Evolutionary conservation across 106 monocot species (phyloP).

Genomic region (Iris macrosiphon): DNA sequence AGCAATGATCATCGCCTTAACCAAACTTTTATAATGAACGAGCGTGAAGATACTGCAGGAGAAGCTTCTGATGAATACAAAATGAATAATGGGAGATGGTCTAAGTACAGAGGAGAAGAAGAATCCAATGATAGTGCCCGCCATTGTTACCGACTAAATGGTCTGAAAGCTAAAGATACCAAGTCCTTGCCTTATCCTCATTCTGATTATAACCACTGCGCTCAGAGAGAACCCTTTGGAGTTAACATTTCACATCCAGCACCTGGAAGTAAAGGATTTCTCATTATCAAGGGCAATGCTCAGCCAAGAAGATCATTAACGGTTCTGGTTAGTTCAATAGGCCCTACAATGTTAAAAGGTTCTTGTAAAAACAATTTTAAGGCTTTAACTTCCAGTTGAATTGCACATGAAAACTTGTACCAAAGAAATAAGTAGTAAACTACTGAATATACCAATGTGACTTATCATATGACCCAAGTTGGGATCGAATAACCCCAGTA

Average conservation of each 20-base stretch:
- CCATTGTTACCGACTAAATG: not conserved
- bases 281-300: not conserved
- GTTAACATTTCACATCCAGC: constrained; percentile 1
- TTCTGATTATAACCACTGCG: not conserved
- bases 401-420: no score
- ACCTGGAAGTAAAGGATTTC: not conserved
- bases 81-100: constrained; percentile 3
- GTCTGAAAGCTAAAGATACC: constrained; percentile 3
- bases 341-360: no score
- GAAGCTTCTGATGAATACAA: constrained; percentile 6
- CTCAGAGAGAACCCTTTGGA: not conserved
- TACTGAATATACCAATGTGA: no score
- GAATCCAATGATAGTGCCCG: not conserved
- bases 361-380: no score
- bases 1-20: not conserved
- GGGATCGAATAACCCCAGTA: no score
- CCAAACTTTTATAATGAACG: constrained; percentile 1
- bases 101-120: not conserved
- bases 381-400: no score
- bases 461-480: no score
- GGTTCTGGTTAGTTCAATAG: no score
- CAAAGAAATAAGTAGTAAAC: no score
- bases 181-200: not conserved
- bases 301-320: not conserved
- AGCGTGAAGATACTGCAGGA: constrained; percentile 4